Evolutionary conservation across 163 green algal species (phyloP).

Genomic region (Chlorella variabilis): DNA sequence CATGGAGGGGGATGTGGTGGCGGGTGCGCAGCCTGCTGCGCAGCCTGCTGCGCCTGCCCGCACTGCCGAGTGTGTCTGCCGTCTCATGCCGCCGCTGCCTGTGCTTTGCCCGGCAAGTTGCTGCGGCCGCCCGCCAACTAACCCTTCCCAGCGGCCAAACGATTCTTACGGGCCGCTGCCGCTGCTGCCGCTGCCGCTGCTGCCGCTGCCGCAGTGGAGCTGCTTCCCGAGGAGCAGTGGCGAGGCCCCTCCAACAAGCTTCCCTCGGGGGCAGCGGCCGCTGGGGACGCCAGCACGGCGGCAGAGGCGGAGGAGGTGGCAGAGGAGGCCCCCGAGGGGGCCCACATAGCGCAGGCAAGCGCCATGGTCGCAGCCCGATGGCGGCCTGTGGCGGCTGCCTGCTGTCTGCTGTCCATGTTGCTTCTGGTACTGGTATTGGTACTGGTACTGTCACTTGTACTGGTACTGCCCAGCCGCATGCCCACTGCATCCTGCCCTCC

Average conservation of each 20-base stretch:
- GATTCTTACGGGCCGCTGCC: too few species aligned
- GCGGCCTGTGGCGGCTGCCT: too few species aligned
- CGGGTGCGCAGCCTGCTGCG: constrained; percentile 19
- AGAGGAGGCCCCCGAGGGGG: constrained; percentile 42
- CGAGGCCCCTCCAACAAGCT: constrained; percentile 57
- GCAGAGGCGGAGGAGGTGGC: constrained; percentile 40
- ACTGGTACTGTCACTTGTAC: too few species aligned
- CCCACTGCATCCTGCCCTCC: too few species aligned
- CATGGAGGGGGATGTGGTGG: constrained; percentile 84
- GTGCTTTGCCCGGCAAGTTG: neutral
- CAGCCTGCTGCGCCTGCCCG: too few species aligned
- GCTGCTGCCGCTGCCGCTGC: too few species aligned
- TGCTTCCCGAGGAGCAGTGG: constrained; percentile 88
- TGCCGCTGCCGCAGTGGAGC: constrained; percentile 66
- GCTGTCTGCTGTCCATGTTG: neutral
- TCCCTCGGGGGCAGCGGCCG: constrained; percentile 18
- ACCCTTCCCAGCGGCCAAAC: too few species aligned
- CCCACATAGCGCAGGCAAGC: constrained; percentile 15
- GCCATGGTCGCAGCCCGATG: too few species aligned
- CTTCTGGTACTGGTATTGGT: too few species aligned
- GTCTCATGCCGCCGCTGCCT: neutral
- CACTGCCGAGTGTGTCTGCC: neutral
- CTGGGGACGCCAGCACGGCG: constrained; percentile 26
- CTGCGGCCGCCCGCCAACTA: too few species aligned
- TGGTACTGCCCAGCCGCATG: too few species aligned